Evolutionary conservation across 169 alveolate species (phyloP), one percentile per base, ranked within the genome.

Genomic region (Plasmodium vivax): DNA sequence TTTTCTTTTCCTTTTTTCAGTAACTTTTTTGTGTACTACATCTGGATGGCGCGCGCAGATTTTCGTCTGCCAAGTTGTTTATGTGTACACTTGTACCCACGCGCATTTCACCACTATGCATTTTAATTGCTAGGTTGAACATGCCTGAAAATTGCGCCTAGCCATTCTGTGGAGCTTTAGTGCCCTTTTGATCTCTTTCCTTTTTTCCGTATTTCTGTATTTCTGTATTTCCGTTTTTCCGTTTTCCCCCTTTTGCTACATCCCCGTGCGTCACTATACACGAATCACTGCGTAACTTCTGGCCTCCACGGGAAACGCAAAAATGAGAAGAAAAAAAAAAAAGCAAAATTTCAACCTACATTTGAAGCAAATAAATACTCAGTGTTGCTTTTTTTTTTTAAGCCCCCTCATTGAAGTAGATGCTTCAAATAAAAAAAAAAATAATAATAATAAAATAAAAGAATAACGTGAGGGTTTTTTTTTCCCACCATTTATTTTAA

Each of bases 281-380:
- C 3, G 16, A 8, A 51, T 23, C 8, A 51, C 14, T 34, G 30
- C 14, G 30, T 23, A 9, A 34, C 14, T 34, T 27, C 16, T 77
- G 6, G 84, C 84, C 36, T 43, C 12, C 58, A 16, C 30, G 16
- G 8, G 71, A 2, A 80, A 45, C 16, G 85, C 16, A 27, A 80
- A 80, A 80, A 8, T 27, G 56, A 30, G 16, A 12, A 43, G 34
- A 80, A 32, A 80, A 80, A 80, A 80, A 79, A 80, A 79, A 80
- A 80, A 80, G 56, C 16, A 45, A n/a, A 16, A 80, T 14, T 51
- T 51, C 62, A 51, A 51, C 2, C 23, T 51, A 51, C 62, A 51
- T 51, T 51, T 51, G 62, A 51, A 51, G 62, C 23, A n/a, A 80
- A 27, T 80, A 16, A n/a, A 7, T 9, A 19, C 51, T 77, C 23